Evolutionary conservation across 257 asterid genomes (phyloP).

Genomic region (Rehmannia glutinosa): DNA sequence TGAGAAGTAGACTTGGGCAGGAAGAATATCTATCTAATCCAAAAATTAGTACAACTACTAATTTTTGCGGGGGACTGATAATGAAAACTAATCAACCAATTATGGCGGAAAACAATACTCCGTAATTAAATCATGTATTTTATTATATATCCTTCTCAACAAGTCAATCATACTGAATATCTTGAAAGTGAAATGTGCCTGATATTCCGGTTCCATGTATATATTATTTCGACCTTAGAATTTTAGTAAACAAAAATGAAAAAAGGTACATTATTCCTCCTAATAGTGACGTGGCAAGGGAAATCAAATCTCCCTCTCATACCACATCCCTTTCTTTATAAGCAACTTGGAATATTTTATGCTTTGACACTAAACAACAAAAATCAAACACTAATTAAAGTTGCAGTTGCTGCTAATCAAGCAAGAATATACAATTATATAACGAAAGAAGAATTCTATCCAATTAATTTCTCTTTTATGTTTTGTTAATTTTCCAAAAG

Average conservation of each 20-base stretch:
- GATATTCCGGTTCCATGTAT: conserved; percentile 37
- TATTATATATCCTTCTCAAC: not conserved
- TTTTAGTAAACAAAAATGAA: conserved; percentile 8
- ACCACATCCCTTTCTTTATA: conserved; percentile 25
- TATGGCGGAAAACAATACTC: not conserved
- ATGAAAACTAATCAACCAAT: too few species aligned
- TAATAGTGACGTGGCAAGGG: conserved; percentile 35
- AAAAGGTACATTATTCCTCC: conserved; percentile 39
- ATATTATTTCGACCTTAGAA: conserved; percentile 37
- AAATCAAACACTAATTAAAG: not conserved
- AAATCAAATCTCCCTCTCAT: conserved; percentile 25
- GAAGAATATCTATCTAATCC: too few species aligned
- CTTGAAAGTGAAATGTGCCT: conserved; percentile 37
- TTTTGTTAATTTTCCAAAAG: too few species aligned
- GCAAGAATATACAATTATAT: too few species aligned
- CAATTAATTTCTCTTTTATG: too few species aligned
- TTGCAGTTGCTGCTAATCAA: too few species aligned
- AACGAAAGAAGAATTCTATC: too few species aligned
- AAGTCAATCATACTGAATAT: conserved; percentile 29
- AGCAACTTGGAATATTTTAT: conserved; percentile 15
- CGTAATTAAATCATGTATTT: not conserved
- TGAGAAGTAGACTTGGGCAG: too few species aligned
- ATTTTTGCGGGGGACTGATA: too few species aligned
- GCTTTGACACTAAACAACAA: conserved; percentile 5
- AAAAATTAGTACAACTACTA: too few species aligned